Evolutionary conservation across 1,284 basidiomycete species (phyloP), one percentile per base, ranked within the genome.

Genomic region (Pseudozyma thailandica): DNA sequence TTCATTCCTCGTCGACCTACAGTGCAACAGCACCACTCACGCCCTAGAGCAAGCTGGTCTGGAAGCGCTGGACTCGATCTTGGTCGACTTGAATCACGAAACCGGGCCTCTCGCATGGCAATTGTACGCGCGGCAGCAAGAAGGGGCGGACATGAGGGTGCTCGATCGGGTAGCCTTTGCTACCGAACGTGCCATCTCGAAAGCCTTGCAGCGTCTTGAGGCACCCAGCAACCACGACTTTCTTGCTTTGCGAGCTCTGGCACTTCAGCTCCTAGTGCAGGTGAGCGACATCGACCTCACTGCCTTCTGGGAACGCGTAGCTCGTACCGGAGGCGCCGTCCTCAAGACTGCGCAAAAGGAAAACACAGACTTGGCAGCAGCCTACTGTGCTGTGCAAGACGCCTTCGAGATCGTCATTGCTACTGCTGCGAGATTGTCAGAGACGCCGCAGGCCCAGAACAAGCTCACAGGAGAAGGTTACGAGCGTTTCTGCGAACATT

Each of bases 251-350:
- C 57, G 72, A 8, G 52, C 68, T 10, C 33, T 64, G 1, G 64
- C 73, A 35, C 42, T 78, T 27, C 44, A 61, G 8, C 20, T 72
- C 44, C 70, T 80, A 12, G 50, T 66, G 3, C 56, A 46, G 37
- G 72, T 68, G 2, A 57, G 69, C 18, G 63, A 65, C 20, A 47
- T 80, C 26, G 74, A 80, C 20, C 44, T 62, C 2, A 48, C 48
- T 13, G 76, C 76, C 18, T 72, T 75, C 42, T 78, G 76, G 76
- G 72, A 78, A 38, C 63, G 74, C 4, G 65, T 55, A 4, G 71
- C 71, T 13, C 62, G 74, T 6, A 35, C 59, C 13, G 74, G 66
- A 7, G 59, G 52, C 3, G 48, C 57, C 13, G 55, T 63, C 9
- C 55, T 69, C 37, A 72, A 68, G 21, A 37, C 37, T 4, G 60